Conservation (phyloP, 345 rosid genomes). For the Citrus cavaleriei region DNA sequence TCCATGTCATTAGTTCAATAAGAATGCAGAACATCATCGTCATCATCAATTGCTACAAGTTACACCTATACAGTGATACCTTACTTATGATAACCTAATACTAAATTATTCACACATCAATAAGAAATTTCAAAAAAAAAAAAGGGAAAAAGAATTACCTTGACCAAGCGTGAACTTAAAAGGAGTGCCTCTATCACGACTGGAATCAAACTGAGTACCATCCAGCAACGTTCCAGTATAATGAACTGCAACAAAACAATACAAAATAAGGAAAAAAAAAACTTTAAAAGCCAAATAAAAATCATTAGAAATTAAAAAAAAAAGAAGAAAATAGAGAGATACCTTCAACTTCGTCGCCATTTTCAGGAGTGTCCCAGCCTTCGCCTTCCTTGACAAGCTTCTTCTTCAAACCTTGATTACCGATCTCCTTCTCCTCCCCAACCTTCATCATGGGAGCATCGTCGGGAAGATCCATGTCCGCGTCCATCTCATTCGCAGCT, state of each 20-base stretch:
- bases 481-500: conserved; percentile 42
- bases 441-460: conserved; percentile 32
- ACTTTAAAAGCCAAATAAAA: not conserved
- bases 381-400: conserved; percentile 77
- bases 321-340: not conserved
- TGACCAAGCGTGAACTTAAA: conserved; percentile 95
- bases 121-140: too few relatives aligned
- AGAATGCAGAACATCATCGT: not conserved
- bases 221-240: conserved; percentile 89
- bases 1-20: not conserved
- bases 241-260: conserved; percentile 34
- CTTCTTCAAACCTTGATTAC: conserved; percentile 73
- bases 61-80: not conserved
- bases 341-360: conserved; percentile 92
- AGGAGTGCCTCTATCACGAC: conserved; percentile 78
- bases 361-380: conserved; percentile 64
- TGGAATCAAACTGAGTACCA: conserved; percentile 92
- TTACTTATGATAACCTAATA: too few relatives aligned
- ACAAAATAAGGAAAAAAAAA: not conserved
- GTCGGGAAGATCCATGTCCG: conserved; percentile 46
- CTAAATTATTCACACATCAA: not conserved
- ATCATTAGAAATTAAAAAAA: not conserved
- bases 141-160: conserved; percentile 35
- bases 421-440: conserved; percentile 83
- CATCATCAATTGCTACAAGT: not conserved